Percentiles rank a stretch among this genome's conserved stretches.
phyloP scores from a whole-genome alignment of 345 rosid species.

The Garcia nutans region DNA sequence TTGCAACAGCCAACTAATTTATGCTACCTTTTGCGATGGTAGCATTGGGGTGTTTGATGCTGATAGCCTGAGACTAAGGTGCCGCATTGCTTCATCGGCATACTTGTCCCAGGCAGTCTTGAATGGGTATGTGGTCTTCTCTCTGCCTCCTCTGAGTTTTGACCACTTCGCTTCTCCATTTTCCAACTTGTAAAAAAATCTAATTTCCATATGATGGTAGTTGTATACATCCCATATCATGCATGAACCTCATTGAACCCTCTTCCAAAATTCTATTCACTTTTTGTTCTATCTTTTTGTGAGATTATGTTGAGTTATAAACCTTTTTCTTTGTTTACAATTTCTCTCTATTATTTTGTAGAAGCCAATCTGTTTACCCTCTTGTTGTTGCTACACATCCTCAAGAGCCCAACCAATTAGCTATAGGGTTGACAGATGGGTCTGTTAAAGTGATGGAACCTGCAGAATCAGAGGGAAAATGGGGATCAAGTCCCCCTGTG shows the following conservation, averaged over 20 bases:
- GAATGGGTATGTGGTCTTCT: slow-evolving; percentile 43
- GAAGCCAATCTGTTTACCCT: slow-evolving; percentile 64
- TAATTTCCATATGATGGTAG: background rate
- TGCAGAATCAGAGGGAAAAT: slow-evolving; percentile 57
- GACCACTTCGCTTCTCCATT: background rate
- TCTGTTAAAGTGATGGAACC: slow-evolving; percentile 79
- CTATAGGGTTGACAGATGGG: slow-evolving; percentile 67
- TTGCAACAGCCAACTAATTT: slow-evolving; percentile 78
- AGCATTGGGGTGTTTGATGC: slow-evolving; percentile 76
- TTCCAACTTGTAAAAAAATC: background rate
- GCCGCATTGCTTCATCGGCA: slow-evolving; percentile 64
- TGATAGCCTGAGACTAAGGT: slow-evolving; percentile 62
- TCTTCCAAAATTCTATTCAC: background rate
- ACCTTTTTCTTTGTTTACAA: background rate
- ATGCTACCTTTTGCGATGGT: slow-evolving; percentile 67
- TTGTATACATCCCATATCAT: background rate
- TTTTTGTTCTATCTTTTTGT: background rate
- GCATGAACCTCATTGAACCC: background rate
- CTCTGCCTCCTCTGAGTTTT: background rate
- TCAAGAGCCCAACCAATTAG: slow-evolving; percentile 66
- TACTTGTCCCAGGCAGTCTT: slow-evolving; percentile 51
- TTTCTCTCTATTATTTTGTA: slow-evolving; percentile 18
- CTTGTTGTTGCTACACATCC: slow-evolving; percentile 81
- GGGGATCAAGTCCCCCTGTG: slow-evolving; percentile 61
- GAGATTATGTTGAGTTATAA: background rate